Evolutionary conservation across 495 filamentous ascomycete species (phyloP).

Genomic region (Talaromyces liani): DNA sequence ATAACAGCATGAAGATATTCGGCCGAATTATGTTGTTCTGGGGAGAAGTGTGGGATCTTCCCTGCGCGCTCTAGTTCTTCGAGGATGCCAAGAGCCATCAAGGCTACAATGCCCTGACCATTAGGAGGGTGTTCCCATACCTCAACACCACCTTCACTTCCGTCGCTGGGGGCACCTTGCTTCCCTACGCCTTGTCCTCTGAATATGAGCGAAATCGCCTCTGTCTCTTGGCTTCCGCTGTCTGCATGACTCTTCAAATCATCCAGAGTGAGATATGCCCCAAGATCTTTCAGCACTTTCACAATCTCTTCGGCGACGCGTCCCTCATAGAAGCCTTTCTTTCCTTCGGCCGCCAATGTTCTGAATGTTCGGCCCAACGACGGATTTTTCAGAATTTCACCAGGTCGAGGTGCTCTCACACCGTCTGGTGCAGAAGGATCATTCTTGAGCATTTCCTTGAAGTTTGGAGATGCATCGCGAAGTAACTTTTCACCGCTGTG

Average conservation of each 20-base stretch:
- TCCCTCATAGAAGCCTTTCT: constrained; percentile 86
- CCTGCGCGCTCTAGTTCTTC: constrained; percentile 69
- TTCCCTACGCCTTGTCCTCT: constrained; percentile 56
- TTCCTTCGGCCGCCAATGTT: constrained; percentile 68
- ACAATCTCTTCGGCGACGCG: constrained; percentile 71
- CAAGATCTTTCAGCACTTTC: constrained; percentile 66
- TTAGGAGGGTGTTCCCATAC: constrained; percentile 98
- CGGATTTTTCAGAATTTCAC: constrained; percentile 87
- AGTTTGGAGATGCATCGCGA: constrained; percentile 71
- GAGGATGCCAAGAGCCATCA: constrained; percentile 89
- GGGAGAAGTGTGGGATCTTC: constrained; percentile 60
- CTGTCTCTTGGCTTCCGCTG: constrained; percentile 65
- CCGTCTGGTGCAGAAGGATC: constrained; percentile 59
- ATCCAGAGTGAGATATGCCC: constrained; percentile 69
- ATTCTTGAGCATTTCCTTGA: constrained; percentile 71
- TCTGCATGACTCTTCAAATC: constrained; percentile 74
- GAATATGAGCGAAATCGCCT: constrained; percentile 75
- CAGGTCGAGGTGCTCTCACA: constrained; percentile 61
- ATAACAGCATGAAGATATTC: constrained; percentile 85
- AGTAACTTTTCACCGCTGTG: constrained; percentile 49
- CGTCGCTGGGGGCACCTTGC: constrained; percentile 26
- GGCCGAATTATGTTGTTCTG: constrained; percentile 65
- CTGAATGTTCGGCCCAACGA: constrained; percentile 77
- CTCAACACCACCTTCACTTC: constrained; percentile 55
- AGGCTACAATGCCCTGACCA: constrained; percentile 89